These are phyloP conservation scores for Basipetospora chlamydospora DNA, from an alignment of 2,329 filamentous ascomycete species.

Conservation along the genomic window DNA sequence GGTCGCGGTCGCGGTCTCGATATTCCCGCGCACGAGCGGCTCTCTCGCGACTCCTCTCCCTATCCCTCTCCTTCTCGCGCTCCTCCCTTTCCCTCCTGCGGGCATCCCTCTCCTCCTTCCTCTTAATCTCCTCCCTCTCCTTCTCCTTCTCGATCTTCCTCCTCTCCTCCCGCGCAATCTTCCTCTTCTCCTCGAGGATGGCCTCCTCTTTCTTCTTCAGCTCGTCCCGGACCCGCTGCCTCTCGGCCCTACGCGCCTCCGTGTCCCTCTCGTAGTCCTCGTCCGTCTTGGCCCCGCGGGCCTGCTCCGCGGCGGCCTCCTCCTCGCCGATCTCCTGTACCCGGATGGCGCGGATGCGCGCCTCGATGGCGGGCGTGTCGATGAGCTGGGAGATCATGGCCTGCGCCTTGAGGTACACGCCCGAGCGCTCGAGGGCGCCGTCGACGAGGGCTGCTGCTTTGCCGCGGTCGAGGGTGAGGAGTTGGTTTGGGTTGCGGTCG, in stretches of 20 bases:
- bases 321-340: conserved; percentile 55
- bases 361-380: conserved; percentile 52
- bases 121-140: conserved; percentile 33
- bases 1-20: conserved; percentile 18
- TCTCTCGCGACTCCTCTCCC: conserved; percentile 21
- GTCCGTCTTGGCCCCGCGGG: conserved; percentile 56
- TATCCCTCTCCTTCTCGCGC: conserved; percentile 29
- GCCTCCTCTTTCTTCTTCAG: conserved; percentile 43
- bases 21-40: conserved; percentile 24
- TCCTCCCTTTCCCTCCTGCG: conserved; percentile 42
- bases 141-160: conserved; percentile 32
- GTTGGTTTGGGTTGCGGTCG: conserved; percentile 55
- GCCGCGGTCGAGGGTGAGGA: conserved; percentile 58
- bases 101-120: conserved; percentile 36
- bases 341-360: conserved; percentile 53
- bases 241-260: conserved; percentile 40
- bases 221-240: conserved; percentile 47
- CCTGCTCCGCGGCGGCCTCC: conserved; percentile 48
- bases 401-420: conserved; percentile 60
- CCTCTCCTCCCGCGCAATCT: conserved; percentile 42
- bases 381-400: conserved; percentile 54
- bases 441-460: conserved; percentile 66
- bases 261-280: conserved; percentile 58
- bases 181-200: conserved; percentile 46
- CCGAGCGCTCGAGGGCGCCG: conserved; percentile 61